Evolutionary conservation across 495 filamentous ascomycete genomes (phyloP), one percentile per base, ranked within the genome.

Genomic region (Halenospora varia): DNA sequence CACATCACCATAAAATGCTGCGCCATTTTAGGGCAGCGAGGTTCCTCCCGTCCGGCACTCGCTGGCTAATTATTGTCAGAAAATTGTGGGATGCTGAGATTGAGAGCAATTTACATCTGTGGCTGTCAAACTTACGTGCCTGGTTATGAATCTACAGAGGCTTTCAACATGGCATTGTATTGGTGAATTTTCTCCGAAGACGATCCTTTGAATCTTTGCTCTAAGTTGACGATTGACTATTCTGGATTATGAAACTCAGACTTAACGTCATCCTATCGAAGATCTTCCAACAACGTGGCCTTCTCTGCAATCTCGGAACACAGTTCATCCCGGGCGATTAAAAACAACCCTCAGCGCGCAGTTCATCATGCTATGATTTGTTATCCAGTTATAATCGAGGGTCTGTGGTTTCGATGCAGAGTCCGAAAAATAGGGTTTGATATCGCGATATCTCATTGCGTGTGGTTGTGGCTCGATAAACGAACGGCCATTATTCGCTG

Each of bases 181-280:
- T 56, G 48, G 53, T 25, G 44, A 23, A 56, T 24, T 51, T 23
- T 61, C 44, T 53, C 59, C 53, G 53, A 61, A 24, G 8, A 19
- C 17, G 2, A 35, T 46, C 48, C 42, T 45, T 55, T 47, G 23
- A 55, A 61, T 47, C 23, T 56, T 48, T n/a, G n/a, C 19, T 39
- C 29, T 13, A 22, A 26, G 17, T 48, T 53, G n/a, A 54, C 44
- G 22, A 48, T 19, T 26, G 44, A 17, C 23, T 29, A 18, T 51
- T 49, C 25, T 23, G 23, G 3, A 20, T 29, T 25, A 22, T 51
- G 46, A 61, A 61, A 61, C 58, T 56, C 56, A 47, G 50, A 53
- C 25, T 59, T 41, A 48, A 59, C 56, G 56, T 49, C 46, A 55
- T 39, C 23, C 49, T n/a, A 40, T 10, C 11, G n/a, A 6, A n/a